phyloP scores from a whole-genome alignment of 1,139 yeast genomes.

The Taphrina deformans region DNA sequence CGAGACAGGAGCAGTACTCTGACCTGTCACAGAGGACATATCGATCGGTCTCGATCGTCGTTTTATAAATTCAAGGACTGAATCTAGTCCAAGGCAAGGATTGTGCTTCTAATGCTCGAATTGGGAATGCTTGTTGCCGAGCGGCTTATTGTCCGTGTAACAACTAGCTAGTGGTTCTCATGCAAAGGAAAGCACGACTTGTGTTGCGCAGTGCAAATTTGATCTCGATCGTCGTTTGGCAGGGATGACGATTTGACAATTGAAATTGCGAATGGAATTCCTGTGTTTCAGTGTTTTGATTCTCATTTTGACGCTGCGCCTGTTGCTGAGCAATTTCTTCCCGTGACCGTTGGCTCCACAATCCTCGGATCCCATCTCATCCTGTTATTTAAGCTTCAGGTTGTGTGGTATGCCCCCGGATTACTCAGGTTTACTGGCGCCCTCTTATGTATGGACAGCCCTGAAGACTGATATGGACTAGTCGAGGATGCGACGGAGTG shows the following conservation, averaged over 20 bases:
- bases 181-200: no score
- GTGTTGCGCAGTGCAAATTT: conserved; percentile 1
- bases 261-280: background rate
- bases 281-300: conserved; percentile 5
- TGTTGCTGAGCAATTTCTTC: background rate
- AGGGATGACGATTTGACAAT: background rate
- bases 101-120: no score
- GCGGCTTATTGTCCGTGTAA: no score
- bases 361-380: no score
- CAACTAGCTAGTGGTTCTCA: no score
- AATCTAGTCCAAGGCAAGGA: no score
- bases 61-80: no score
- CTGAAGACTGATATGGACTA: background rate
- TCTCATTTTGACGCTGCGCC: conserved; percentile 1
- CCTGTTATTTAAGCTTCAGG: no score
- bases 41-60: no score
- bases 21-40: background rate
- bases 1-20: background rate
- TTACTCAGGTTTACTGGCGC: no score
- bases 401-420: background rate
- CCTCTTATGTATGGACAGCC: background rate
- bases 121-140: no score
- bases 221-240: background rate
- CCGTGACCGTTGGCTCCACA: background rate
- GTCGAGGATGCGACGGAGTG: no score